Conservation (phyloP, 2,329 filamentous ascomycete genomes). For the Fusarium lyarnte region DNA sequence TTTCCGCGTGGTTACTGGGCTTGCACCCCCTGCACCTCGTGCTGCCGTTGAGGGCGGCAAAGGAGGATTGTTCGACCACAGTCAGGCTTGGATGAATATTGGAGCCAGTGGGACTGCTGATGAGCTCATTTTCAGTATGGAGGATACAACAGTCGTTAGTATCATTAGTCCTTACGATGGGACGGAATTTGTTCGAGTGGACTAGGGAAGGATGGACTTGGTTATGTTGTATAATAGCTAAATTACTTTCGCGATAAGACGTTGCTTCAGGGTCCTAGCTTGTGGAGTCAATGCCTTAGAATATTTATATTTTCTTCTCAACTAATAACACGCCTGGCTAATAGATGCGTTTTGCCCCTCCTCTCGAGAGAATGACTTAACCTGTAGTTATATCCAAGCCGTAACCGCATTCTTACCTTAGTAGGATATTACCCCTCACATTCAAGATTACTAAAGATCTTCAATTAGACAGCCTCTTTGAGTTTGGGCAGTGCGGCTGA, state of each 20-base stretch:
- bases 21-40: neutral
- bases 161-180: neutral
- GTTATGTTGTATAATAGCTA: neutral
- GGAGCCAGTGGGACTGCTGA: neutral
- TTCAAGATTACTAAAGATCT: neutral
- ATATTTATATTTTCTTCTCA: no score
- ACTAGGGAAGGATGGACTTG: neutral
- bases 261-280: neutral
- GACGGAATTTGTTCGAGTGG: neutral
- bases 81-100: neutral
- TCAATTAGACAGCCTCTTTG: neutral
- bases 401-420: no score
- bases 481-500: neutral
- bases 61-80: slow-evolving; percentile 1
- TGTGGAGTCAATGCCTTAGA: no score
- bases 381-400: no score
- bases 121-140: slow-evolving; percentile 7
- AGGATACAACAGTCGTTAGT: neutral
- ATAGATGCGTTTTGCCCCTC: no score
- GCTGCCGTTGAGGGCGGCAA: slow-evolving; percentile 3
- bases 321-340: no score
- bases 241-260: neutral
- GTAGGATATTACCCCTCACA: neutral
- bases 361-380: no score
- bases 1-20: neutral